These are phyloP conservation scores for Coffea eugenioides DNA, from an alignment of 257 asterid genomes.

Conservation along the genomic window DNA sequence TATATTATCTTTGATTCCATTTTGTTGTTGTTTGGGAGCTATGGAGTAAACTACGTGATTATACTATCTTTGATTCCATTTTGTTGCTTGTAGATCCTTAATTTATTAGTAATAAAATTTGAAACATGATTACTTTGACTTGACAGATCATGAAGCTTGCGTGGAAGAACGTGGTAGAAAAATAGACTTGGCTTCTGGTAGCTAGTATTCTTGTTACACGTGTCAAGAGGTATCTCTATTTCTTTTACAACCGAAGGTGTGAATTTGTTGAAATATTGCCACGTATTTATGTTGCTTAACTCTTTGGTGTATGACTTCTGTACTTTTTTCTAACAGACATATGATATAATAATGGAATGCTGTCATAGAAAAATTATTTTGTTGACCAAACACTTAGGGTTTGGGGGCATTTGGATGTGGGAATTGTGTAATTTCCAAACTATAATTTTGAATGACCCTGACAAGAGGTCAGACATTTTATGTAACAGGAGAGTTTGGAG, in stretches of 20 bases:
- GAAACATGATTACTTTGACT: conserved; percentile 21
- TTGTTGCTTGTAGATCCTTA: conserved; percentile 3
- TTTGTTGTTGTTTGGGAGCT: conserved; percentile 3
- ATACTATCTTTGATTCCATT: not conserved
- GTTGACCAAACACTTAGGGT: too few relatives aligned
- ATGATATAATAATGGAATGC: too few relatives aligned
- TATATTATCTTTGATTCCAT: too few relatives aligned
- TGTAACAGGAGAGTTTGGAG: not conserved
- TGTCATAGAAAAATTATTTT: too few relatives aligned
- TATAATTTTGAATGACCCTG: not conserved
- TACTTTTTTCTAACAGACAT: too few relatives aligned
- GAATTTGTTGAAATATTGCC: not conserved
- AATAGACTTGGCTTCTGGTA: conserved; percentile 46
- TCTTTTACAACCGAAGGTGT: conserved; percentile 6
- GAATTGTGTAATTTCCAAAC: not conserved
- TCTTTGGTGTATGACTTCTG: too few relatives aligned
- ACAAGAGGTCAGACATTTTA: not conserved
- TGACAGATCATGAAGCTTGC: conserved; percentile 86
- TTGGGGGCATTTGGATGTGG: too few relatives aligned
- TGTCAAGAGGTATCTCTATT: conserved; percentile 70
- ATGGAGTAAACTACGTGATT: not conserved
- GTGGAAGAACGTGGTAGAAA: conserved; percentile 39
- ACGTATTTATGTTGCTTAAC: not conserved
- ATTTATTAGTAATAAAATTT: not conserved
- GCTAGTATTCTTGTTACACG: conserved; percentile 69